Evolutionary conservation across 768 basidiomycete species (phyloP), one percentile per base, ranked within the genome.

Genomic region (Hypsizygus marmoreus): DNA sequence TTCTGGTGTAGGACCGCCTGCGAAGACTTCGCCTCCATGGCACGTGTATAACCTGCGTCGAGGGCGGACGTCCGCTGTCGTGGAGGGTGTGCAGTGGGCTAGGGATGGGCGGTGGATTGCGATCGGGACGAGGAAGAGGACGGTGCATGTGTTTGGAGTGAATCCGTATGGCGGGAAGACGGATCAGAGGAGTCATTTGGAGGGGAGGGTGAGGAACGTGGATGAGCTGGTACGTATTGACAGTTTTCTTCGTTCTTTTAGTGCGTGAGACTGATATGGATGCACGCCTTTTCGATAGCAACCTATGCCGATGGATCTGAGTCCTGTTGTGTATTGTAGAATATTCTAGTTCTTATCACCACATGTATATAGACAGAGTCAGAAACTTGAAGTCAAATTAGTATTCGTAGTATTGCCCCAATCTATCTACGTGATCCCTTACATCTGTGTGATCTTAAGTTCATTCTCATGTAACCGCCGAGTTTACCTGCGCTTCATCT

Each of bases 101-200:
- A 41, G 51, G 6, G 84, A 85, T 56, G 84, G 82, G 11, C 64
- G 83, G 26, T 91, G 86, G 86, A 62, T 82, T 12, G 88, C 80
- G 2, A 63, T 90, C 26, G 79, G 74, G n/a, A 89, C 84, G 29
- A 57, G 70, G 58, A 82, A 82, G 53, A 63, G 81, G 45, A 86
- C 81, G 0, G 65, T 84, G 16, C 88, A 92, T 65, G 66, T 91
- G 0, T 92, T 90, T 58, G 79, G 84, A 6, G 70, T 84, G 7
- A 87, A 91, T 60, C 88, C 88, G 4, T 84, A 84, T 47, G 91
- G 88, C 1, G 86, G 91, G 3, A 71, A 70, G 25, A 70, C 84
- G 1, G 83, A 90, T 65, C 65, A 78, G 24, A 62, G 62, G 25
- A 84, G 86, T 38, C 84, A 88, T 65, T 53, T 84, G 43, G 73